Evolutionary conservation across 192 early-diverging fungal genomes (phyloP).

Genomic region (Mortierella antarctica): DNA sequence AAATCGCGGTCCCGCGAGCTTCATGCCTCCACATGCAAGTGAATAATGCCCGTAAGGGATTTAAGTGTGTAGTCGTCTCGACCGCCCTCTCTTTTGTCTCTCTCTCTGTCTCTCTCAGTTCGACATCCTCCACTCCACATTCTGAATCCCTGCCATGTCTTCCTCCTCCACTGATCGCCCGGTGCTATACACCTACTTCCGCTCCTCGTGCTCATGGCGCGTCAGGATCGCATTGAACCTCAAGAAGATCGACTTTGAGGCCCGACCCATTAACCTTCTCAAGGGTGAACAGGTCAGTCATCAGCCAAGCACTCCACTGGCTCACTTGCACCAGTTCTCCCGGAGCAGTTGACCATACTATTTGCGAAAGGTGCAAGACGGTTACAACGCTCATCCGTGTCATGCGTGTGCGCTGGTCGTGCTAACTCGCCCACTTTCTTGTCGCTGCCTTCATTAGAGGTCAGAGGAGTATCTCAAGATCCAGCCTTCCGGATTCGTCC

Average conservation of each 20-base stretch:
- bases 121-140: slow-evolving; percentile 7
- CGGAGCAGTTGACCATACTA: not conserved
- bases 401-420: no score
- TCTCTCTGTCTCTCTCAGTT: slow-evolving; percentile 12
- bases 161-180: slow-evolving; percentile 35
- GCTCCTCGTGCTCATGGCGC: slow-evolving; percentile 80
- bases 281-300: slow-evolving; percentile 75
- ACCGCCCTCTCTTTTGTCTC: not conserved
- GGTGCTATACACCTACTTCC: slow-evolving; percentile 81
- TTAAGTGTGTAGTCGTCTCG: not conserved
- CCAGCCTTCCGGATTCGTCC: slow-evolving; percentile 79
- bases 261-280: slow-evolving; percentile 72
- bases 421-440: not conserved
- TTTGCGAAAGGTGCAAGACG: no score
- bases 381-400: no score
- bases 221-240: slow-evolving; percentile 78
- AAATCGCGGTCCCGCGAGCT: no score
- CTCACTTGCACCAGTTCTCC: no score
- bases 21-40: no score
- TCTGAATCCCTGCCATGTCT: slow-evolving; percentile 12
- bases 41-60: no score
- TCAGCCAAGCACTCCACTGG: no score
- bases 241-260: slow-evolving; percentile 82
- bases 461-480: slow-evolving; percentile 64
- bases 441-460: slow-evolving; percentile 26